These are phyloP conservation scores for Saccharomycopsis selenospora DNA, from an alignment of 805 yeast genomes.

Conservation along the genomic window DNA sequence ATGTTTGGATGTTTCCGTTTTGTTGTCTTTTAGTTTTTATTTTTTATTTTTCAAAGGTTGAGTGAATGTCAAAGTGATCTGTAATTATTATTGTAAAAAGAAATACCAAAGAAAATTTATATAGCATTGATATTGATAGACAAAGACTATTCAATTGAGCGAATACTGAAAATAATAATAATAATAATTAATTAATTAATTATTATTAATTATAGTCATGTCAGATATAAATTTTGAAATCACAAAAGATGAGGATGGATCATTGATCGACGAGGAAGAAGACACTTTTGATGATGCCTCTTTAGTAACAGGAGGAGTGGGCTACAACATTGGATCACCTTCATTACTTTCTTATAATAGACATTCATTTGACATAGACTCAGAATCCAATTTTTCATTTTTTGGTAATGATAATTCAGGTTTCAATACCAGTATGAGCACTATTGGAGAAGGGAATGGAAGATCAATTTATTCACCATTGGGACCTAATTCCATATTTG, in stretches of 20 bases:
- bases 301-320: conserved; percentile 20
- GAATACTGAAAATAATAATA: no score
- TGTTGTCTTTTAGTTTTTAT: no score
- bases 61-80: no score
- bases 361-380: conserved; percentile 15
- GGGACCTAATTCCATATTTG: conserved; percentile 73
- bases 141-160: no score
- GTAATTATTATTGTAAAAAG: no score
- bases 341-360: conserved; percentile 11
- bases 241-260: not conserved
- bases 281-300: conserved; percentile 15
- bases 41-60: no score
- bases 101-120: no score
- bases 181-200: no score
- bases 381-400: conserved; percentile 14
- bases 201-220: not conserved
- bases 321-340: conserved; percentile 20
- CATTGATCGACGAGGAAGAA: no score
- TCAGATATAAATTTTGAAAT: not conserved
- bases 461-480: conserved; percentile 32
- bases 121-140: no score
- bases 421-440: not conserved
- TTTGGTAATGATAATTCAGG: conserved; percentile 9
- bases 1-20: no score
- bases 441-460: not conserved